Evolutionary conservation across 2,329 filamentous ascomycete species (phyloP), one percentile per base, ranked within the genome.

Genomic region (Cladosporium sp.): DNA sequence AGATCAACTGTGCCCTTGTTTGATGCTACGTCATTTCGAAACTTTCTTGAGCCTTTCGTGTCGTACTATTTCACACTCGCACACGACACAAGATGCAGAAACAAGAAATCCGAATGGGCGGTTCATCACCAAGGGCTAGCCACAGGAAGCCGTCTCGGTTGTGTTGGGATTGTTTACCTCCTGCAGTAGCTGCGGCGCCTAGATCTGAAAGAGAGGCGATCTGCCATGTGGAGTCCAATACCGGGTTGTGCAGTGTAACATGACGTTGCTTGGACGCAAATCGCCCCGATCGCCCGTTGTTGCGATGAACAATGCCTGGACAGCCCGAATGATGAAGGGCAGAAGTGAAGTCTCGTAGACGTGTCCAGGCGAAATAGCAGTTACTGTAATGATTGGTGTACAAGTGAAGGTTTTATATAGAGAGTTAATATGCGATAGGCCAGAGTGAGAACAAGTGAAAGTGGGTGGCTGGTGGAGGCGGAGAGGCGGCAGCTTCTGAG

Each of bases 191-290:
- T 57, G 54, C 54, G 28, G 26, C 14, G 32, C 32, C 54, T 57
- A 57, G 54, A 26, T 23, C 54, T 32, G 32, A 32, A 57, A 23
- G 28, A 32, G 54, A 57, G 32, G 30, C 32, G 54, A 57, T 57
- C 54, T 30, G 16, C 54, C 21, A 23, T 30, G 54, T 39, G 54
- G 54, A 57, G 54, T 16, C n/a, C 30, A 39, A 57, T 34, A 57
- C 54, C 54, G n/a, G 54, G 54, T 36, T 57, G 30, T 39, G 54
- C 54, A 32, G 54, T 57, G 54, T 57, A 26, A 57, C 54, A 57
- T 57, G 54, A 57, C 54, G 54, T 57, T 32, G 30, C 54, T 16
- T 0, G 32, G 10, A 36, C 32, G 54, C 32, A 25, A 30, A 57
- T 57, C 54, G 30, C 32, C 32, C 32, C 54, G 54, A 57, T 57